Evolutionary conservation across 2,329 filamentous ascomycete species (phyloP).

Genomic region (Fusarium continuum): DNA sequence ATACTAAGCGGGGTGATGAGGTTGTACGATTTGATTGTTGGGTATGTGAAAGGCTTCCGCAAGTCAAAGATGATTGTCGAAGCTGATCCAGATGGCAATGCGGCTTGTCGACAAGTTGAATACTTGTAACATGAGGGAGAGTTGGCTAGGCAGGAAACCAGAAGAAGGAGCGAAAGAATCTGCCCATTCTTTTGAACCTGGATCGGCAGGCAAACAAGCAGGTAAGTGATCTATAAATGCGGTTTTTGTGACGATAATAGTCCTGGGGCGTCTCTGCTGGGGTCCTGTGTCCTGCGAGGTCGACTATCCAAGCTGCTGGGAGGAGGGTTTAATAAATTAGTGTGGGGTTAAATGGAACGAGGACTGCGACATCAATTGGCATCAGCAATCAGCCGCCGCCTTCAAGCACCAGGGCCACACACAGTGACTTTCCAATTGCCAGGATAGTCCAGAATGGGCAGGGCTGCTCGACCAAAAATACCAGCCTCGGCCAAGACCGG

Average conservation of each 20-base stretch:
- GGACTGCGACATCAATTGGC: slow-evolving; percentile 34
- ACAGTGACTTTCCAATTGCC: slow-evolving; percentile 33
- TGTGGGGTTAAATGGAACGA: slow-evolving; percentile 43
- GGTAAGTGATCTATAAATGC: slow-evolving; percentile 32
- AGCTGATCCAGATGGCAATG: not conserved
- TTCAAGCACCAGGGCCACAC: slow-evolving; percentile 37
- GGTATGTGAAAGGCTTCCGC: not conserved
- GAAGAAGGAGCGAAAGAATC: not conserved
- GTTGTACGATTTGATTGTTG: not conserved
- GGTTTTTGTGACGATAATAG: slow-evolving; percentile 29
- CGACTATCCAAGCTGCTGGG: slow-evolving; percentile 33
- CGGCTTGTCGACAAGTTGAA: slow-evolving; percentile 10
- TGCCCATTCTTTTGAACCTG: slow-evolving; percentile 4
- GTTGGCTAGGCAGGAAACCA: slow-evolving; percentile 3
- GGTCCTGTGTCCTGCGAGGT: slow-evolving; percentile 32
- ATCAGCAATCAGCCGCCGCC: slow-evolving; percentile 40
- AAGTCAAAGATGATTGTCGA: not conserved
- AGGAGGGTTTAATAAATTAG: slow-evolving; percentile 39
- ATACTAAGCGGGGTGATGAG: slow-evolving; percentile 8
- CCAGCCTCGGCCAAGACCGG: slow-evolving; percentile 27
- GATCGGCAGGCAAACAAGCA: slow-evolving; percentile 9
- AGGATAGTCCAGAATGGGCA: slow-evolving; percentile 27
- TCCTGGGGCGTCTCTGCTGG: slow-evolving; percentile 31
- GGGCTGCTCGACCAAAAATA: slow-evolving; percentile 31
- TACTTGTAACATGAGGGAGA: slow-evolving; percentile 1